A percentile compares a stretch with the other conserved stretches of the same genome.
Evolutionary conservation across 1,139 yeast genomes (phyloP).

Genomic region (Casaregolazyma lundiana): DNA sequence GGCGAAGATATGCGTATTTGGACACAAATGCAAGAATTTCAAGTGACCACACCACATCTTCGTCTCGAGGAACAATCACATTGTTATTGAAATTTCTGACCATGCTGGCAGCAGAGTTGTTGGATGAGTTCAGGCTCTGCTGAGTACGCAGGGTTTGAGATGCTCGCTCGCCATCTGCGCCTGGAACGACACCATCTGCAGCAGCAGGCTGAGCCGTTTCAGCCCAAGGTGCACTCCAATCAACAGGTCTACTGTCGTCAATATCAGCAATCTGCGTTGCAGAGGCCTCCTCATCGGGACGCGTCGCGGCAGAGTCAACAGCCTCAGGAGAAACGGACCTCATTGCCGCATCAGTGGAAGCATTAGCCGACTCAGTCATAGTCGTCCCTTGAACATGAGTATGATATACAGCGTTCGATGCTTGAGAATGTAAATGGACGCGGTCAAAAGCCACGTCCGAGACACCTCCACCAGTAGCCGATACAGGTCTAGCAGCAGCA

Average conservation of each 20-base stretch:
- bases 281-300: not conserved
- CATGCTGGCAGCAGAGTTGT: constrained; percentile 5
- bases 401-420: constrained; percentile 23
- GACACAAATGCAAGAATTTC: constrained; percentile 91
- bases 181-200: constrained; percentile 3
- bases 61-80: constrained; percentile 78
- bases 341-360: constrained; percentile 10
- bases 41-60: constrained; percentile 89
- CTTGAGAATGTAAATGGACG: constrained; percentile 24
- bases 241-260: not conserved
- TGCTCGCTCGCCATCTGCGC: constrained; percentile 3
- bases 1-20: constrained; percentile 78
- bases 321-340: constrained; percentile 18
- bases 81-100: constrained; percentile 65
- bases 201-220: constrained; percentile 1
- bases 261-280: constrained; percentile 5
- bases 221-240: constrained; percentile 4
- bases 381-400: constrained; percentile 15
- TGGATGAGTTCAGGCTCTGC: constrained; percentile 3
- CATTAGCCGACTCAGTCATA: not conserved
- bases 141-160: constrained; percentile 4
- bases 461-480: not conserved
- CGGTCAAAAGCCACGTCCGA: constrained; percentile 8
- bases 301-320: constrained; percentile 1
- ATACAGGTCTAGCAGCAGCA: constrained; percentile 10